Evolutionary conservation across 305 asterid species (phyloP), one percentile per base, ranked within the genome.

Genomic region (Fraxinus ornus): DNA sequence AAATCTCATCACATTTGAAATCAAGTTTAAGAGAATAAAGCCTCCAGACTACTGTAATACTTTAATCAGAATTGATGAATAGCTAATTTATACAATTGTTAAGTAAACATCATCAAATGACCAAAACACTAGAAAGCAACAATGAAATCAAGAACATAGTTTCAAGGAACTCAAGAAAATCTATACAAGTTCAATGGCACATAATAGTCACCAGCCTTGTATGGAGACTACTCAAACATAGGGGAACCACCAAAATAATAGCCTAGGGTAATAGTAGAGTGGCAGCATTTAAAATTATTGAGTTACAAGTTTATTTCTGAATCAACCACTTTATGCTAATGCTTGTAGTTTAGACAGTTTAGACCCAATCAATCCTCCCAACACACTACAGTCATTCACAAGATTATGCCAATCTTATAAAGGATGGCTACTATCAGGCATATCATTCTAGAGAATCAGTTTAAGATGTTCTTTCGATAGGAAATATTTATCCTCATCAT

Each of bases 121-220:
- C 22, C 80, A 76, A 37, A 37, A 37, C 44, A 74, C 60, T 78
- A 81, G n/a, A 3, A 30, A 57, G 82, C 21, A 24, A 4, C n/a
- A 66, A 19, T 12, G 73, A 37, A 71, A 73, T 35, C 79, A 80
- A 21, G 72, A 75, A 71, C 68, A 73, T 60, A 80, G 66, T 73
- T 79, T 79, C 52, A 77, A 47, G 66, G 76, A 76, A 75, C 79
- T 19, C 44, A 28, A 68, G 19, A 82, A 76, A 66, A 77, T 75
- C 19, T 30, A 82, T 52, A 71, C 41, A 78, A 62, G 71, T 62
- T 49, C 26, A 37, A 78, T 60, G 77, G 35, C 44, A 83, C 39
- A 78, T 39, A 6, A 64, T 52, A 60, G 15, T 60, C 13, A 2
- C 12, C 70, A 21, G 70, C 41, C 70, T 60, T 19, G 30, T 6